Conservation (phyloP, 1,284 basidiomycete genomes). For the Pterulicium gracile region DNA sequence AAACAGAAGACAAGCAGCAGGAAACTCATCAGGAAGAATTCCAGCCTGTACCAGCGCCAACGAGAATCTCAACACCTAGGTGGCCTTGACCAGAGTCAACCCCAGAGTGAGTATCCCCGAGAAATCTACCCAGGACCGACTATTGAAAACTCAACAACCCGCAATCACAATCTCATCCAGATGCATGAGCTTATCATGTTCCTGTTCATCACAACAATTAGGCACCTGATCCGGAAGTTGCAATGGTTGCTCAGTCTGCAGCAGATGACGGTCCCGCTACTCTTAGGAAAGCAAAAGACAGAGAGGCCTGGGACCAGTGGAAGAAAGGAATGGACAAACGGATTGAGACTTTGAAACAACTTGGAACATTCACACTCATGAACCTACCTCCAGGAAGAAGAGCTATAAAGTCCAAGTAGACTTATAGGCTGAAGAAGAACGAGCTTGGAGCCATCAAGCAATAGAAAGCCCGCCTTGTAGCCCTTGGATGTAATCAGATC, state of each 20-base stretch:
- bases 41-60: no score
- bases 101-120: no score
- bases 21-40: no score
- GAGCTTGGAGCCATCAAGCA: slow-evolving; percentile 16
- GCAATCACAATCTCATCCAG: no score
- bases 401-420: slow-evolving; percentile 20
- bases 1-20: no score
- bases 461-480: slow-evolving; percentile 28
- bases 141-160: no score
- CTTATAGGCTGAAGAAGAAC: slow-evolving; percentile 25
- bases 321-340: slow-evolving; percentile 19
- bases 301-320: slow-evolving; percentile 13
- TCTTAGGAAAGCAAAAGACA: background rate
- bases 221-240: background rate
- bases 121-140: no score
- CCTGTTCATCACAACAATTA: background rate
- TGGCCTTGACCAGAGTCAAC: no score
- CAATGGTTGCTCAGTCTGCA: background rate
- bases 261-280: background rate
- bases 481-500: slow-evolving; percentile 25
- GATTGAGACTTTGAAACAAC: slow-evolving; percentile 12
- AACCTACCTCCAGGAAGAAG: slow-evolving; percentile 13
- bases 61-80: no score
- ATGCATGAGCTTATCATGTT: no score
- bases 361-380: slow-evolving; percentile 16